These are phyloP conservation scores for Paramyrothecium roridum DNA, from an alignment of 2,329 filamentous ascomycete species.

Conservation along the genomic window DNA sequence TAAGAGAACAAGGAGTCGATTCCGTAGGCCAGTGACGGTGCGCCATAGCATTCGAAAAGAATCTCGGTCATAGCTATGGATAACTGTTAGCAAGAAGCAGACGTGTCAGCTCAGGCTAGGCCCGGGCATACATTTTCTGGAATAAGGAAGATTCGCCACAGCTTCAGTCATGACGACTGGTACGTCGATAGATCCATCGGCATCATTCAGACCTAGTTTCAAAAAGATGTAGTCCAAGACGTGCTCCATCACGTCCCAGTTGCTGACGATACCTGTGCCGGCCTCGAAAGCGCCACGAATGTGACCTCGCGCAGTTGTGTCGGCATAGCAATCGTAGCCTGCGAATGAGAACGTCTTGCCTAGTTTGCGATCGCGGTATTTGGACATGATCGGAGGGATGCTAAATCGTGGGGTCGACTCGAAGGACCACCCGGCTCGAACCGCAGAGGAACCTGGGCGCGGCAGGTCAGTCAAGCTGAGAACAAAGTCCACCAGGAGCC, in stretches of 20 bases:
- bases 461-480: slow-evolving; percentile 14
- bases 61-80: slow-evolving; percentile 89
- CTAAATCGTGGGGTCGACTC: slow-evolving; percentile 76
- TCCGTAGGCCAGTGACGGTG: slow-evolving; percentile 86
- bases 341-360: slow-evolving; percentile 91
- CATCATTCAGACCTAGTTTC: slow-evolving; percentile 82
- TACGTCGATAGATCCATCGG: slow-evolving; percentile 71
- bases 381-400: slow-evolving; percentile 87
- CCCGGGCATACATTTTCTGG: slow-evolving; percentile 70
- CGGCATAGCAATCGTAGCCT: slow-evolving; percentile 88
- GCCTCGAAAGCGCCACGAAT: slow-evolving; percentile 88
- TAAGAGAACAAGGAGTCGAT: slow-evolving; percentile 98
- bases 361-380: slow-evolving; percentile 91
- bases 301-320: slow-evolving; percentile 88
- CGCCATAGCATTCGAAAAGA: slow-evolving; percentile 91
- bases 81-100: slow-evolving; percentile 12
- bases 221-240: slow-evolving; percentile 92
- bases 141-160: slow-evolving; percentile 85
- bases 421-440: slow-evolving; percentile 96
- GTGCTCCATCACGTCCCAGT: slow-evolving; percentile 98
- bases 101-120: not conserved
- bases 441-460: slow-evolving; percentile 70
- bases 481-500: slow-evolving; percentile 9
- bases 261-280: slow-evolving; percentile 86
- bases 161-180: slow-evolving; percentile 96